A percentile compares a stretch with the other conserved stretches of the same genome.
Evolutionary conservation across 495 filamentous ascomycete genomes (phyloP).

Genomic region (Daldinia grandis): DNA sequence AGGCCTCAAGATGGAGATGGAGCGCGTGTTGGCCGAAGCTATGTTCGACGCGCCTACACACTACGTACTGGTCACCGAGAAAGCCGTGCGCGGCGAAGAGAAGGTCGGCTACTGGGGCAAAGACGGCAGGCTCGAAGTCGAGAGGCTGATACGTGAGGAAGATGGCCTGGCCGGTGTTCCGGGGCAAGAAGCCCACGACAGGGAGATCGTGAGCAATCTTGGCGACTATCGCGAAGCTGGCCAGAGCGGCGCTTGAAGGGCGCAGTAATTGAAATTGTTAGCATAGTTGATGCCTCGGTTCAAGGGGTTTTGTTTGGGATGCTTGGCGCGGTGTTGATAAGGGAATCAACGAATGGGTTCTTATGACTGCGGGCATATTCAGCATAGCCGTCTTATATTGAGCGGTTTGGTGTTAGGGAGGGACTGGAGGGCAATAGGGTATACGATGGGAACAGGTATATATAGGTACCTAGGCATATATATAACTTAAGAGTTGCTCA

Average conservation of each 20-base stretch:
- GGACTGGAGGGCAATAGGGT: background rate
- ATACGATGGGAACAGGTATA: background rate
- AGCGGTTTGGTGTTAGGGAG: constrained; percentile 4
- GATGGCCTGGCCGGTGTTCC: constrained; percentile 44
- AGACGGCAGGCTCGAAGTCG: constrained; percentile 60
- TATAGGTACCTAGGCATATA: constrained; percentile 8
- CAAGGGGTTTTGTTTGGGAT: constrained; percentile 1
- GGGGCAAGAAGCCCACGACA: constrained; percentile 35
- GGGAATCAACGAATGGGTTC: constrained; percentile 3
- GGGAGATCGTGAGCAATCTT: constrained; percentile 38
- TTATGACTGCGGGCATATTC: background rate
- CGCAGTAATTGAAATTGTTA: background rate
- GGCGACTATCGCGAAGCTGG: constrained; percentile 55
- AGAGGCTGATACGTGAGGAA: constrained; percentile 64
- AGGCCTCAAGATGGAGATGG: constrained; percentile 87
- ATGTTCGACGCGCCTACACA: constrained; percentile 86
- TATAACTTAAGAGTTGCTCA: background rate
- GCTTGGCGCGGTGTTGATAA: constrained; percentile 15
- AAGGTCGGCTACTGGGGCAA: constrained; percentile 62
- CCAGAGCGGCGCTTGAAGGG: constrained; percentile 52
- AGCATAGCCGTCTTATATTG: constrained; percentile 4
- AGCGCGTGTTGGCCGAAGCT: constrained; percentile 81
- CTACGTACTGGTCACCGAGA: constrained; percentile 77
- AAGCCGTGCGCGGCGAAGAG: constrained; percentile 70
- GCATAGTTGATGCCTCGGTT: background rate